Base-by-base conservation (phyloP, 1,284 basidiomycete species). In the Cerioporus squamosus region DNA sequence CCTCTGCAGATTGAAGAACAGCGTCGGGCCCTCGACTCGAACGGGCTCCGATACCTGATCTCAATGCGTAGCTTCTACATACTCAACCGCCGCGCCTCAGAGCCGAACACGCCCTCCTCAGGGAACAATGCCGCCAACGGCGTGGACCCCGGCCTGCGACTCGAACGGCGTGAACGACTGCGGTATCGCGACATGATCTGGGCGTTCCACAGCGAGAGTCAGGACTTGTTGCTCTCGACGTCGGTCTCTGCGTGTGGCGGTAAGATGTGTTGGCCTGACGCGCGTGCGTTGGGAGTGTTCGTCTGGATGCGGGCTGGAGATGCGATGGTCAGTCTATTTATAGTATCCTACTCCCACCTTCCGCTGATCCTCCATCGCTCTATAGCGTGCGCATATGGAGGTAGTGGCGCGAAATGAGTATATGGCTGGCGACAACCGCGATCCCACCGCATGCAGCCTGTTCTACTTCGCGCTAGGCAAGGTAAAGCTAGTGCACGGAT, bases 381-480 rank as follows among this genome's bases (percentile, higher is more conserved):
- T 18, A 24, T 72, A 94, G 93, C 89, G 81, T 79, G 75, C 80
- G 0, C 90, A 95, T 65, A 81, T 97, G 70, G 97, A 99, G 72
- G 76, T 85, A n/a, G 86, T 99, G 53, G 97, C 95, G 5, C 84
- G 96, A 24, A 95, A 95, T 67, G 88, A 97, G 67, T 99, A 95
- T 73, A 92, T 95, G 86, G 79, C 84, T 4, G 88, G 87, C 5
- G 93, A 94, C 22, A 81, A 83, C 52, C 87, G 95, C 15, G 95
- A 99, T 75, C 97, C 97, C 1, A 91, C 90, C 6, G 77, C 84
- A 10, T 96, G 95, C 69, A 95, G 94, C 17, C 78, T 99, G 38
- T 91, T 94, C 73, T 99, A 98, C 75, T 97, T 98, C 67, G 95
- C 97, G 2, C 78, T 99, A 1, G 91, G 94, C 40, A 98, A 98